Base-by-base conservation (phyloP, 202 grass and related monocot species). In the Schoenoplectus tabernaemontani region DNA sequence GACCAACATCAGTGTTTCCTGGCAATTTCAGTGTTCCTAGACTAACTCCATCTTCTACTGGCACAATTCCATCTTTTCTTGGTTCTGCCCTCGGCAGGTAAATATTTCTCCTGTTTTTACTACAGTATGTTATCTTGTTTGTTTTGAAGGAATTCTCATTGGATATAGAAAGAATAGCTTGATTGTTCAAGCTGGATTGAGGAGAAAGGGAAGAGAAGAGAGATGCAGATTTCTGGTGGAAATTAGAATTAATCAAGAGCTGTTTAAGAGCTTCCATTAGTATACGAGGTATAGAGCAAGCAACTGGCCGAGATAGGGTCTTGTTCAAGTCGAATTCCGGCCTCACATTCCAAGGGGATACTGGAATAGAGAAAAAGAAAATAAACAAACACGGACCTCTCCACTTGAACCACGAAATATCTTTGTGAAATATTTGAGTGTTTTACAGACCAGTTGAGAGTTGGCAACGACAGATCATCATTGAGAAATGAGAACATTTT, bases 1-100 rank as follows among this genome's bases (percentile, higher is more conserved):
- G 86, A 51, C 81, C 23, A 3, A 88, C 26, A 64, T 99, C 88
- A 63, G 88, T 91, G 86, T 95, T 95, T 50, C 70, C 84, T 1
- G 96, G 96, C 74, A 96, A 86, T 89, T 96, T 99, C 81, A 99
- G 73, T 13, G 96, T 95, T 64, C 88, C 96, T 46, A 99, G 88
- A 83, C 58, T 87, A 65, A 99, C 81, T 2, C 91, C 96, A 44
- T 79, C 81, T 57, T 75, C 59, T 0, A 60, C 78, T 22, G 42
- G 78, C 12, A 86, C 92, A 70, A 87, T 89, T 82, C 64, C 69
- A 60, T 82, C 82, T 36, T 88, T 93, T 59, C 41, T 81, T 2
- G 76, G 3, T 7, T 83, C 72, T 67, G 96, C 88, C 20, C 54
- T 19, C 9, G 76, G 76, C 5, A 77, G 70, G 16, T 81, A 71